Evolutionary conservation across 225 moss, liverwort and hornwort genomes (phyloP).

Genomic region (Ulota crispa): DNA sequence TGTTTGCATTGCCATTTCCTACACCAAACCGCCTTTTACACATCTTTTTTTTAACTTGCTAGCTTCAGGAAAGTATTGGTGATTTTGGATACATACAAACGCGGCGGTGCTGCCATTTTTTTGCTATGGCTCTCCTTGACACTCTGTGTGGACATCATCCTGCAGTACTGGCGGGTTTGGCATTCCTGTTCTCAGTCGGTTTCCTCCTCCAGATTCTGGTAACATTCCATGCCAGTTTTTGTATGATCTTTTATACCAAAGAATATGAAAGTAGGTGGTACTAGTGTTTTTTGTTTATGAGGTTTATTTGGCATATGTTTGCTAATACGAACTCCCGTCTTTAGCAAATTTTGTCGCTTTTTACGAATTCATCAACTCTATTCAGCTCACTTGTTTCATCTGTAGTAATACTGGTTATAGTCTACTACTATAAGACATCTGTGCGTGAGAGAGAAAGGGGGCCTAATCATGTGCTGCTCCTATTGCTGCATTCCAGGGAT

Average conservation of each 20-base stretch:
- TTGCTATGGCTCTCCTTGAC: conserved; percentile 39
- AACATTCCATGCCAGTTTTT: conserved; percentile 11
- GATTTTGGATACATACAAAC: conserved; percentile 39
- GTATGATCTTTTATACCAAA: conserved; percentile 1
- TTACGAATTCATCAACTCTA: background rate
- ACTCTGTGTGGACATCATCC: conserved; percentile 40
- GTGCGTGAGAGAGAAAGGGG: background rate
- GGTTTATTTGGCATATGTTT: background rate
- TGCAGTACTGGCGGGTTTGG: conserved; percentile 85
- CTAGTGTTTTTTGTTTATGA: background rate
- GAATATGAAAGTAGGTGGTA: background rate
- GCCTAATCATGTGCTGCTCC: background rate
- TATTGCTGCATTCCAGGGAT: conserved; percentile 54
- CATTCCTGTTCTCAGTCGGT: conserved; percentile 94
- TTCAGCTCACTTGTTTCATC: background rate
- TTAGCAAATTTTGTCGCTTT: background rate
- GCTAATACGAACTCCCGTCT: background rate
- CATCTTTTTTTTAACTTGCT: conserved; percentile 21
- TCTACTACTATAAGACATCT: background rate
- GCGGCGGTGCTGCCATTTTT: conserved; percentile 30
- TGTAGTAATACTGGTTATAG: background rate
- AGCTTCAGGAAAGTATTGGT: conserved; percentile 46
- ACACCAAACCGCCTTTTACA: background rate
- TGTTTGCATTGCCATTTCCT: background rate
- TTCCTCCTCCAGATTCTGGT: conserved; percentile 96